These are phyloP conservation scores for Ceratocystis colombiana DNA, from an alignment of 2,329 filamentous ascomycete genomes.

Conservation along the genomic window DNA sequence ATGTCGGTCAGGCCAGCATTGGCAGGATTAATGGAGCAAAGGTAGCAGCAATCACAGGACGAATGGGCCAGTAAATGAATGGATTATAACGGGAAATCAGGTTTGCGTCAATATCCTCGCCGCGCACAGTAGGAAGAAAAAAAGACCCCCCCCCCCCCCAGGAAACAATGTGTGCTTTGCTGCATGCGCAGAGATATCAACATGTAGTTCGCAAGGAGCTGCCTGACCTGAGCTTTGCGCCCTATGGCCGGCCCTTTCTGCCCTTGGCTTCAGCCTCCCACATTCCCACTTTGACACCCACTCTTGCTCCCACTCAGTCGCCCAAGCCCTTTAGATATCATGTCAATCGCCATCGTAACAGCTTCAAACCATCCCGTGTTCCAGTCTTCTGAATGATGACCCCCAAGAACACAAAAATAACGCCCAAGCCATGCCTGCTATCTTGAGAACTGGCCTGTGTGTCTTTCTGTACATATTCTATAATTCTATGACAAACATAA, in stretches of 20 bases:
- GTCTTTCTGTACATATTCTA: conserved; percentile 6
- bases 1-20: neutral
- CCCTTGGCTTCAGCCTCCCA: neutral
- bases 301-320: neutral
- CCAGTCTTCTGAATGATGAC: neutral
- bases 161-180: too few species aligned
- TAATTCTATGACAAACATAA: conserved; percentile 11
- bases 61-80: neutral
- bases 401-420: neutral
- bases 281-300: neutral
- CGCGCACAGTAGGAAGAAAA: too few species aligned
- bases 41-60: neutral
- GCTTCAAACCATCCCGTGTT: conserved; percentile 6
- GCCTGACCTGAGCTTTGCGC: neutral
- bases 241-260: neutral
- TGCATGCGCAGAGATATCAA: neutral
- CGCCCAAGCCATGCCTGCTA: conserved; percentile 13
- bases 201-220: neutral
- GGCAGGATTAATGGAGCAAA: conserved; percentile 1
- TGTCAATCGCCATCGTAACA: conserved; percentile 14
- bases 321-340: neutral
- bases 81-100: neutral
- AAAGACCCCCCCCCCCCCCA: too few species aligned
- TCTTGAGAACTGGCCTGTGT: conserved; percentile 7
- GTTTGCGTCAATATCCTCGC: neutral